Evolutionary conservation across 495 filamentous ascomycete genomes (phyloP), one percentile per base, ranked within the genome.

Genomic region (Penicillium bovifimosum): DNA sequence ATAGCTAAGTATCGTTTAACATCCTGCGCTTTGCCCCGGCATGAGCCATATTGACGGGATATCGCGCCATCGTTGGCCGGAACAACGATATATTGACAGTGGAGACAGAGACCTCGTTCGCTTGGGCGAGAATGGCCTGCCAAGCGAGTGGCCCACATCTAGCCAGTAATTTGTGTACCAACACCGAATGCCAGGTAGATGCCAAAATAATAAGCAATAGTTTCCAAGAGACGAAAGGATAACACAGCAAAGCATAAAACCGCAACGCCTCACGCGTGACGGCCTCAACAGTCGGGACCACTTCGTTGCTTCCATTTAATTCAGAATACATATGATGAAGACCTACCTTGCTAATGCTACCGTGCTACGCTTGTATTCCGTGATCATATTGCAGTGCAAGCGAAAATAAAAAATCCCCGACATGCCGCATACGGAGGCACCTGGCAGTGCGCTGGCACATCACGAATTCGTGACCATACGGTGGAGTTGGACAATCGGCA

Each of bases 401-500:
- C 34, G 27, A 42, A 14, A 8, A 16, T n/a, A 43, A 28, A 1
- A 10, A 43, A 29, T 1, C 6, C 9, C 5, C 5, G n/a, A n/a
- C n/a, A n/a, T n/a, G n/a, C n/a, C n/a, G n/a, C n/a, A n/a, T n/a
- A n/a, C n/a, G n/a, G n/a, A n/a, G n/a, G n/a, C n/a, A n/a, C n/a
- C n/a, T n/a, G n/a, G n/a, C n/a, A n/a, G n/a, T n/a, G n/a, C n/a
- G n/a, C n/a, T n/a, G n/a, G 29, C 10, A 35, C 9, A 52, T 65
- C 60, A 75, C 57, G 71, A 41, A 53, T 74, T 76, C 47, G 72
- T 75, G 53, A 70, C 74, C 71, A 76, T 76, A 33, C 74, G 72
- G 54, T 76, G 74, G n/a, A n/a, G n/a, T n/a, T n/a, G n/a, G 14
- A 76, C 74, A 55, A 76, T 72, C 1, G 74, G 70, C 14, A 96